Conservation (phyloP, 768 basidiomycete genomes). For the Tricholoma matsutake region DNA sequence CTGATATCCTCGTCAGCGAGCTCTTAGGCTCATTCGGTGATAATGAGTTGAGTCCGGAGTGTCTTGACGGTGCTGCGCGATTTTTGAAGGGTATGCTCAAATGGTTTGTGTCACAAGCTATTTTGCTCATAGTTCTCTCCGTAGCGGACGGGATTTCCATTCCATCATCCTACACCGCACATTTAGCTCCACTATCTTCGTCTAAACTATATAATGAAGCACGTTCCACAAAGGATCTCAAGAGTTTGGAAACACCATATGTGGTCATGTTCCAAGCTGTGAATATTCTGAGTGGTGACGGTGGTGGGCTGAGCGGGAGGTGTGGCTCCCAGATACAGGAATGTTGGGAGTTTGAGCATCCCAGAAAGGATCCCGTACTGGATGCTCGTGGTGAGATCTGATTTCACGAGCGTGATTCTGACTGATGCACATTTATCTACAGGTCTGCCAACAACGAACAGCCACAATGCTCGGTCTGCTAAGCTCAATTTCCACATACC, state of each 20-base stretch:
- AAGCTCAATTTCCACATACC: slow-evolving; percentile 90
- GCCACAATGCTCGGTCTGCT: slow-evolving; percentile 89
- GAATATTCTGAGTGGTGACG: slow-evolving; percentile 80
- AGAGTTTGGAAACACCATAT: slow-evolving; percentile 90
- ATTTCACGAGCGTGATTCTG: background rate
- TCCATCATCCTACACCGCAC: slow-evolving; percentile 92
- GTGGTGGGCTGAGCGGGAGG: slow-evolving; percentile 54
- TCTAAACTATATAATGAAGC: slow-evolving; percentile 91
- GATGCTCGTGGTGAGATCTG: slow-evolving; percentile 60
- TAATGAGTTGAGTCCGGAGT: slow-evolving; percentile 97
- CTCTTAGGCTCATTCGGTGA: slow-evolving; percentile 97
- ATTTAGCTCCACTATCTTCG: slow-evolving; percentile 91
- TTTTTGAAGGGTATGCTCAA: slow-evolving; percentile 81
- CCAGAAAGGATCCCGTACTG: slow-evolving; percentile 72
- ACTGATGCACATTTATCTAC: background rate
- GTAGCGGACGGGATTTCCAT: slow-evolving; percentile 93
- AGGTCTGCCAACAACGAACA: slow-evolving; percentile 94
- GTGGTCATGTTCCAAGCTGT: slow-evolving; percentile 98
- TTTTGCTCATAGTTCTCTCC: background rate
- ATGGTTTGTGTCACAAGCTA: background rate
- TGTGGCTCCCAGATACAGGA: slow-evolving; percentile 88
- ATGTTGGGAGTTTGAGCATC: slow-evolving; percentile 98
- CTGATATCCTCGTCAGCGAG: slow-evolving; percentile 94
- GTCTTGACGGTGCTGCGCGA: slow-evolving; percentile 91
- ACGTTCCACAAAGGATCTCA: slow-evolving; percentile 56